Base-by-base conservation (phyloP, 78 protist species). In the Cavenderia fasciculata region DNA sequence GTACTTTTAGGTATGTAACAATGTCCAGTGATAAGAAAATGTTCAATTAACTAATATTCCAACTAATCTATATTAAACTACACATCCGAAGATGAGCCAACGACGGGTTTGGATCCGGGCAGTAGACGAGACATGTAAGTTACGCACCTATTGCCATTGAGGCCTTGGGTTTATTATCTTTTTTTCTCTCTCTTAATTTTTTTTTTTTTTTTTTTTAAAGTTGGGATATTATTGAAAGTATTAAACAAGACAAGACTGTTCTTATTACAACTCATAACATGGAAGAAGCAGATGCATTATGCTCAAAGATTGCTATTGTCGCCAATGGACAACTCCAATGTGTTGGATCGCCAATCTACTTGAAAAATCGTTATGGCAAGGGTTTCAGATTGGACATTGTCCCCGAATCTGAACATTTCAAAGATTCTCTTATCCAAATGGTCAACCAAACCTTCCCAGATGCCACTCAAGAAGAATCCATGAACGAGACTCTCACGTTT, bases 291-390 rank as follows among this genome's bases (percentile, higher is more conserved):
- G 75, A 72, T 36, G 66, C 52, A 31, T 31, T 94, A 11, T 47
- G 59, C 3, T 75, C 75, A 38, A 78, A 84, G 40, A 79, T 94
- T 71, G 96, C 94, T 0, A 79, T 94, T 65, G 25, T 93, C 38
- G 59, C 95, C 5, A 41, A 1, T 2, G 88, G 88, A 44, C 34
- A 23, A 25, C 41, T 79, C 14, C 66, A 69, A 27, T 61, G 74
- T 41, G 49, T 79, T 11, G 88, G 88, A 21, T 31, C 71, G 38
- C 56, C 73, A 57, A 41, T 63, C 8, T 34, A 63, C 1, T 43
- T 79, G 25, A 72, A 72, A 25, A 72, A 72, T 72, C 49, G 52
- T 8, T 72, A 25, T 33, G 78, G 78, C 21, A 34, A 29, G 14
- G 78, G 78, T n/a, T 72, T 61, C 36, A 61, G 31, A 34, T 16